phyloP scores from a whole-genome alignment of 2,329 filamentous ascomycete genomes.

The Sclerotinia glacialis region DNA sequence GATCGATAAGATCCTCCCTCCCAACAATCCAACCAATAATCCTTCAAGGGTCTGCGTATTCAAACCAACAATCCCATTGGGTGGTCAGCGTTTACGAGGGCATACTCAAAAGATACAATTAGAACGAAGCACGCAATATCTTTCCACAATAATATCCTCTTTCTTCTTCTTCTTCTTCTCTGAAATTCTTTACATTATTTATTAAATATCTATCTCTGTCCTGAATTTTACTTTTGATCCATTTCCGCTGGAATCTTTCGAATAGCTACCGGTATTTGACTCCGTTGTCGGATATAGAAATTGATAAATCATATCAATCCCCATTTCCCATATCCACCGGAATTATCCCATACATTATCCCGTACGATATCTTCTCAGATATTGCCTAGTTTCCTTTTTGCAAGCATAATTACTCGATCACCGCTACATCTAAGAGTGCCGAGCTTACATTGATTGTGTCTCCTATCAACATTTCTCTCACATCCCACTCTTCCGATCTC shows the following conservation, averaged over 20 bases:
- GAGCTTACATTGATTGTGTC: not conserved
- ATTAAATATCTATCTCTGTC: not conserved
- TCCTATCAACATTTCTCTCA: not conserved
- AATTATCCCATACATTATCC: not conserved
- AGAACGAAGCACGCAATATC: constrained; percentile 14
- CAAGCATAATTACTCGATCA: not conserved
- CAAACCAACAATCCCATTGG: constrained; percentile 13
- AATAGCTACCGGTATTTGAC: not conserved
- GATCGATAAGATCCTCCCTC: not conserved
- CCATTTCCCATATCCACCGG: not conserved
- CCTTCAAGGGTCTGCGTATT: not conserved
- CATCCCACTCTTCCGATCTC: constrained; percentile 18
- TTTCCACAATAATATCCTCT: not conserved
- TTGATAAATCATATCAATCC: constrained; percentile 13
- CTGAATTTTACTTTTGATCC: not conserved
- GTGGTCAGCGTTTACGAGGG: constrained; percentile 9
- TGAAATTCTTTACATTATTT: not conserved
- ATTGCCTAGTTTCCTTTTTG: not conserved
- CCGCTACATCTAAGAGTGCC: not conserved
- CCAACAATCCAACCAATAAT: not conserved
- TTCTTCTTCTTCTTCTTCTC: not conserved
- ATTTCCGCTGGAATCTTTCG: not conserved
- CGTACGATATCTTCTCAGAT: not conserved
- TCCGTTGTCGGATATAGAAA: not conserved
- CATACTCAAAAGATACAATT: not conserved